These are phyloP conservation scores for Adiantum capillusveneris DNA, from an alignment of 75 land plant species.

Conservation along the genomic window DNA sequence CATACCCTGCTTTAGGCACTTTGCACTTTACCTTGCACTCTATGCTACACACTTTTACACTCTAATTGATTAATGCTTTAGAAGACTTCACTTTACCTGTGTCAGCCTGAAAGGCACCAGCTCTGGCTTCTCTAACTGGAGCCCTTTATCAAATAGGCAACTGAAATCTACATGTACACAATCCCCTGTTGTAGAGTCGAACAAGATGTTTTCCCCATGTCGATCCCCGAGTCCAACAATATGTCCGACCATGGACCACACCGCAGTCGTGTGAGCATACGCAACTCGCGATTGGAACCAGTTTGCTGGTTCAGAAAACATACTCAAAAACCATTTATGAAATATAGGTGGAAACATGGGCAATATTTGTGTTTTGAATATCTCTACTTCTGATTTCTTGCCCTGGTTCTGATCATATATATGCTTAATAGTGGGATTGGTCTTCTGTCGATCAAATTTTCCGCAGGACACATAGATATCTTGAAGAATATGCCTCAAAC, in stretches of 20 bases:
- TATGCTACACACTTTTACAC: no score
- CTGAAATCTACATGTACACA: slow-evolving; percentile 99
- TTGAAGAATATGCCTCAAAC: slow-evolving; percentile 94
- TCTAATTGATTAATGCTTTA: no score
- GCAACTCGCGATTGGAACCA: slow-evolving; percentile 95
- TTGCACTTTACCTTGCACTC: no score
- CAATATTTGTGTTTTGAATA: slow-evolving; percentile 70
- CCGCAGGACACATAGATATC: slow-evolving; percentile 83
- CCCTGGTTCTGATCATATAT: slow-evolving; percentile 79
- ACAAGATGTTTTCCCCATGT: slow-evolving; percentile 97
- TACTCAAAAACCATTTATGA: slow-evolving; percentile 90
- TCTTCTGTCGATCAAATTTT: slow-evolving; percentile 90
- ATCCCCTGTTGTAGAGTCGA: slow-evolving; percentile 98
- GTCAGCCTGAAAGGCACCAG: slow-evolving; percentile 96
- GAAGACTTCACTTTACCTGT: slow-evolving; percentile 82
- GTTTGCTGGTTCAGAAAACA: slow-evolving; percentile 96
- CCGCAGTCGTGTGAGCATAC: slow-evolving; percentile 96
- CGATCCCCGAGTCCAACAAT: slow-evolving; percentile 98
- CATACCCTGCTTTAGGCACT: no score
- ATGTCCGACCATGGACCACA: slow-evolving; percentile 99
- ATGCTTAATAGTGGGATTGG: slow-evolving; percentile 80
- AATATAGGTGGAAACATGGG: slow-evolving; percentile 98
- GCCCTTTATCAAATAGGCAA: slow-evolving; percentile 96
- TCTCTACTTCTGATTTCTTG: slow-evolving; percentile 61
- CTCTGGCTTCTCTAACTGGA: slow-evolving; percentile 91